Conservation (phyloP, 768 basidiomycete species). For the Trametes punicea region DNA sequence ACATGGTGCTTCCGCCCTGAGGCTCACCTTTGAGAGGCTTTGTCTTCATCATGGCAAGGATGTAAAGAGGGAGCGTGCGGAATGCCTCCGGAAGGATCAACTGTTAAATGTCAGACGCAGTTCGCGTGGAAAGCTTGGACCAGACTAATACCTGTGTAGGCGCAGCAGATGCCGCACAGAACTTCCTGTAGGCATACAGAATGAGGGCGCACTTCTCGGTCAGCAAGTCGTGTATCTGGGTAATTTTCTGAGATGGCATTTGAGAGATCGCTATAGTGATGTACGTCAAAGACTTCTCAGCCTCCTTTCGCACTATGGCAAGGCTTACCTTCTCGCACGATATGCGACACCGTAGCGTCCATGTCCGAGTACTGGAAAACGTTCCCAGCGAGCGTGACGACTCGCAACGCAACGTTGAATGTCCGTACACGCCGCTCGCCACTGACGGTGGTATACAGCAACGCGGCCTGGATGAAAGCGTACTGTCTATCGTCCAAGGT, state of each 20-base stretch:
- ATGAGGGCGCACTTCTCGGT: constrained; percentile 81
- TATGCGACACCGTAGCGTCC: constrained; percentile 72
- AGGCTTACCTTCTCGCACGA: constrained; percentile 72
- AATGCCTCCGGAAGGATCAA: constrained; percentile 93
- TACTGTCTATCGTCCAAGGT: constrained; percentile 66
- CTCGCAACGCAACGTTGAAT: constrained; percentile 80
- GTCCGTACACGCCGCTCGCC: constrained; percentile 84
- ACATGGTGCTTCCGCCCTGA: not conserved
- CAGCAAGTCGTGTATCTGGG: constrained; percentile 78
- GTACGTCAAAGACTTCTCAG: not conserved
- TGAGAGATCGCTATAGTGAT: constrained; percentile 60
- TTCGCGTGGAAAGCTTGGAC: constrained; percentile 1
- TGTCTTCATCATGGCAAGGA: constrained; percentile 77
- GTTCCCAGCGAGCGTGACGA: constrained; percentile 81
- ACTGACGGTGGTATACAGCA: constrained; percentile 74
- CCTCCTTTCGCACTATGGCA: not conserved
- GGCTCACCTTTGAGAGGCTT: constrained; percentile 87
- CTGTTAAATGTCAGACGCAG: constrained; percentile 37
- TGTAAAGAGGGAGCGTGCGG: constrained; percentile 79
- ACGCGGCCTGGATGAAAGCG: constrained; percentile 81
- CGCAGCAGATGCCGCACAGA: constrained; percentile 79
- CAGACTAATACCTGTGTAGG: constrained; percentile 63
- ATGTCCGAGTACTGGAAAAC: constrained; percentile 91
- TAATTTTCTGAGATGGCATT: constrained; percentile 56
- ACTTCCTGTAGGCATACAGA: constrained; percentile 80